phyloP scores from a whole-genome alignment of 2,329 filamentous ascomycete species.

The Cladosporium sp. region DNA sequence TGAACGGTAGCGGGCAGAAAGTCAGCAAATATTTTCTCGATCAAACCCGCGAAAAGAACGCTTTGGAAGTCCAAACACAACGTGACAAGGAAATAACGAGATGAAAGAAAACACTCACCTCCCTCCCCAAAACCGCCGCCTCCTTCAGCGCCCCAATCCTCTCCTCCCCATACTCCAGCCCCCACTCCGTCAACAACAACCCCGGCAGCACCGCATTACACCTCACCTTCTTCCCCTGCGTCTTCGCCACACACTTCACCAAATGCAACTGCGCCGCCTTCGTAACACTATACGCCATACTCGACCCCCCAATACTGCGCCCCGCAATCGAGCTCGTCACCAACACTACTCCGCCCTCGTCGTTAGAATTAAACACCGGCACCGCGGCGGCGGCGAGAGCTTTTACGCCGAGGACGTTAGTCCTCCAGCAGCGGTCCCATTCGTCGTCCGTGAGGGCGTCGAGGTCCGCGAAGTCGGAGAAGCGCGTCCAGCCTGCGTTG shows the following conservation, averaged over 20 bases:
- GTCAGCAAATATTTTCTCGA: not conserved
- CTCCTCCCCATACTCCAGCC: slow-evolving; percentile 49
- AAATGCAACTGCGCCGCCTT: slow-evolving; percentile 72
- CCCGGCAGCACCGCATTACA: slow-evolving; percentile 67
- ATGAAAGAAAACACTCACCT: slow-evolving; percentile 43
- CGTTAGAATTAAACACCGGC: slow-evolving; percentile 60
- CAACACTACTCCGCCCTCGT: slow-evolving; percentile 63
- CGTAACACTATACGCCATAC: slow-evolving; percentile 72
- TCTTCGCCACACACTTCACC: slow-evolving; percentile 64
- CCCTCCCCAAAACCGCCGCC: slow-evolving; percentile 61
- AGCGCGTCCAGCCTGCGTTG: slow-evolving; percentile 70
- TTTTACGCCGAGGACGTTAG: slow-evolving; percentile 57
- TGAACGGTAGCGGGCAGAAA: slow-evolving; percentile 23
- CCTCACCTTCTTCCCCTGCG: slow-evolving; percentile 62
- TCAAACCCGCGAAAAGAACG: too few species aligned
- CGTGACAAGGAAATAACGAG: not conserved
- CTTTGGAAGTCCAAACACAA: too few species aligned
- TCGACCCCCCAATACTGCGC: slow-evolving; percentile 53
- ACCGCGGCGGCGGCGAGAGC: slow-evolving; percentile 58
- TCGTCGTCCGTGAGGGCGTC: slow-evolving; percentile 60
- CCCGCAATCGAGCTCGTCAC: slow-evolving; percentile 64
- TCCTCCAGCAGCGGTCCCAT: slow-evolving; percentile 66
- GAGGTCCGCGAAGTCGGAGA: slow-evolving; percentile 58
- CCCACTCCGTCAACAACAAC: slow-evolving; percentile 69
- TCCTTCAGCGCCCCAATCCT: slow-evolving; percentile 55